Evolutionary conservation across 2,329 filamentous ascomycete species (phyloP), one percentile per base, ranked within the genome.

Genomic region (Stagonosporopsis tanaceti): DNA sequence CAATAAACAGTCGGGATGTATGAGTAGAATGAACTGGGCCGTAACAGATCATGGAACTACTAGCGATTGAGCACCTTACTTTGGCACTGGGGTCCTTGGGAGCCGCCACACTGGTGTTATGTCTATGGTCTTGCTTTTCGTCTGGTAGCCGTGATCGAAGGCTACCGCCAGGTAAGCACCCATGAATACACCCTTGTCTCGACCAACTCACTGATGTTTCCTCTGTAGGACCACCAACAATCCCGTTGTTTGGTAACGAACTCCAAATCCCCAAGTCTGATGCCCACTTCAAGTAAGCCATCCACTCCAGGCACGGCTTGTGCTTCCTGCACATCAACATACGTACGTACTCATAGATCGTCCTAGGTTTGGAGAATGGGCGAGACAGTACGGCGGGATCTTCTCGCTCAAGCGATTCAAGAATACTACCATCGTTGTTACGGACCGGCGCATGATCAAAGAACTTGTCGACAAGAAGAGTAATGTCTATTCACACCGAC

Each of bases 371-470:
- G 39, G 34, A 30, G 15, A 56, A 56, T 60, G 57, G 57, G 57
- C 52, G 3, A 52, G 35, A 20, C 9, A 57, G 37, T 60, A 60
- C 41, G 57, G 57, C 32, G 57, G 53, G 25, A 57, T 60, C 46
- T 60, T 56, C 47, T 60, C 57, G 32, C 44, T 60, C 17, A 60
- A 60, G 37, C 46, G 46, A 24, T 51, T 41, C 51, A 45, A 27
- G 12, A 53, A 52, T 37, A 60, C 57, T 12, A 52, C 52, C 17
- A 56, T 60, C 38, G 57, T 60, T 6, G 47, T 60, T 30, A 52
- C 46, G 15, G 53, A 56, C 39, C 44, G 40, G 22, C 28, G 45
- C 22, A 20, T 47, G 3, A 38, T 60, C 41, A 56, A 60, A 41
- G 47, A 52, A 11, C 50, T 60, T 20, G 37, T 50, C 11, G 53